Conservation (phyloP, 176 grass and related monocot genomes). For the Lolium multiflorum region DNA sequence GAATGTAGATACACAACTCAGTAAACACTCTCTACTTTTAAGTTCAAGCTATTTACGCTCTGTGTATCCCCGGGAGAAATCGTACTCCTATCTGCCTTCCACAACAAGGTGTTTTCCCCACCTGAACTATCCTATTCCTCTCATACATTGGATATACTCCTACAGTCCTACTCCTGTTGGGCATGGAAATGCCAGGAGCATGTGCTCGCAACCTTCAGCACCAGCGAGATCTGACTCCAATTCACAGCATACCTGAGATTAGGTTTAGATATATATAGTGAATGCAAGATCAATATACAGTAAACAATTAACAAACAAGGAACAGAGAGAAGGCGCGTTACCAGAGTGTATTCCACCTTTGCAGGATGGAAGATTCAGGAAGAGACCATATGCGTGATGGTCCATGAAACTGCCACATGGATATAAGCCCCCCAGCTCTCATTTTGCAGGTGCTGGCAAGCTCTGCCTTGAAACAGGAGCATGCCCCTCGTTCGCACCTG, state of each 20-base stretch:
- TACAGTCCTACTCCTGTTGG: not conserved
- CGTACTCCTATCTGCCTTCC: not conserved
- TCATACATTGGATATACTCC: not conserved
- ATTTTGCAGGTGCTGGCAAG: not conserved
- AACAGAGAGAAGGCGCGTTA: not conserved
- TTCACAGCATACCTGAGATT: not conserved
- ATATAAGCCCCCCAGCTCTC: not conserved
- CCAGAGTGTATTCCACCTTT: not conserved
- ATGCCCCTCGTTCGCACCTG: conserved; percentile 2
- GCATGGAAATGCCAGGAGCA: not conserved
- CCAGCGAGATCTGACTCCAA: not conserved
- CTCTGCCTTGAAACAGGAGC: conserved; percentile 1
- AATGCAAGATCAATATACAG: not conserved
- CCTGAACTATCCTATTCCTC: not conserved
- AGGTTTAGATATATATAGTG: not conserved
- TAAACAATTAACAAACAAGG: not conserved
- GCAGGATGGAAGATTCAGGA: not conserved
- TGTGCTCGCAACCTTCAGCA: not conserved
- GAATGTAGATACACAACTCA: not conserved
- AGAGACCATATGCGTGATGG: not conserved
- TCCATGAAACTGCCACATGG: not conserved
- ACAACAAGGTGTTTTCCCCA: not conserved
- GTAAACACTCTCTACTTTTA: not conserved
- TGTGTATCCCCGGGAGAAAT: not conserved
- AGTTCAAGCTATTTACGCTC: not conserved